Base-by-base conservation (phyloP, 2,329 filamentous ascomycete species). In the Colletotrichum eleusines region DNA sequence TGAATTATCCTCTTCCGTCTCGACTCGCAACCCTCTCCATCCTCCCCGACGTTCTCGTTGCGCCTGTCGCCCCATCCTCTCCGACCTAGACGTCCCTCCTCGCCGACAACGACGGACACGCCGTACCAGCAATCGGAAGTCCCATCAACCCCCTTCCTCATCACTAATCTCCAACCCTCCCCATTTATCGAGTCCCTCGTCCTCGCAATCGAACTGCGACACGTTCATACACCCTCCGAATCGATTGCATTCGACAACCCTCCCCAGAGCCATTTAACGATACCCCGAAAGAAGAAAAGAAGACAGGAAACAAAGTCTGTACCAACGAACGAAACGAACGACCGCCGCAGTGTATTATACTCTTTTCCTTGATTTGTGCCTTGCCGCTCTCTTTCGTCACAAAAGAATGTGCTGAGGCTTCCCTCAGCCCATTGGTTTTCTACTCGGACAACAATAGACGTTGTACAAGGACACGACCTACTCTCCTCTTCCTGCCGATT, bases 11-110 rank as follows among this genome's bases (percentile, higher is more conserved):
- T 76, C 42, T 76, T 59, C 33, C 48, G 53, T 76, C 65, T 79
- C 78, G 63, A 71, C 23, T 62, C 63, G 77, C 75, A 72, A 79
- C 71, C 73, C 79, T 77, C 69, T 74, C 75, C 71, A 70, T 73
- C 74, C 78, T 77, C 73, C 76, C 54, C 40, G 48, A 53, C 53
- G 53, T 53, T 65, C 14, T 53, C 50, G 40, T 60, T 40, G 38
- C 53, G 44, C 23, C 50, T 18, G 26, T 42, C 63, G 63, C 44
- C n/a, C 46, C 23, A 35, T 67, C 42, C 54, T 28, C 38, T 23
- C 23, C 42, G 28, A 55, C 51, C 33, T 31, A 26, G 59, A 62
- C 58, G 58, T 26, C 4, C n/a, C 5, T 14, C 38, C 31, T 14
- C 42, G 63, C 42, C 46, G 58, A 58, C 57, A 20, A 51, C 20